Base-by-base conservation (phyloP, 208 protist genomes). In the Porcisia hertigi region DNA sequence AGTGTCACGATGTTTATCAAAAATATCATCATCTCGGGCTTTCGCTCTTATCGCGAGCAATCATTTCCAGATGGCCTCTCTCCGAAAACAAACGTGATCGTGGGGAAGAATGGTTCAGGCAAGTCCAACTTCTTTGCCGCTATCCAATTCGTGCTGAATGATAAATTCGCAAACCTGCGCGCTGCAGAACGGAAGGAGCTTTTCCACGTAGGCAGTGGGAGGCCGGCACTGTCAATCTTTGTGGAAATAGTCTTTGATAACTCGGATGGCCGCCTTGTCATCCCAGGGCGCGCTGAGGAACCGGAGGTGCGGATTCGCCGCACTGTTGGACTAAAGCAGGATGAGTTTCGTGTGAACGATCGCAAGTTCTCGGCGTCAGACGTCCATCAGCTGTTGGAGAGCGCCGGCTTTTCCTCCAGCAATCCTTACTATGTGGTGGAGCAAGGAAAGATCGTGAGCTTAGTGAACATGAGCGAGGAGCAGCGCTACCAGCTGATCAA, bases 341-440 rank as follows among this genome's bases (percentile, higher is more conserved):
- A 99, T 78, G 98, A 99, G 77, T 99, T 99, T 80, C 98, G 97
- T 53, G 91, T 99, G 1, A 99, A 99, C 82, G 85, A 98, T 54
- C 98, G 97, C 70, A 95, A 96, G 75, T 97, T 99, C 43, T 95
- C 91, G 30, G 94, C 94, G 14, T 80, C 79, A 7, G 94, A 98
- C 39, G 88, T 99, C 0, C 91, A 96, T 14, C 98, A 99, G 76
- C 87, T 99, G 25, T 84, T 99, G 30, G 99, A 99, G 83, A 98
- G 91, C 65, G 99, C 99, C 12, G 99, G 99, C 9, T 99, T 99
- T 78, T 99, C 98, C 30, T 90, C 96, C 11, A 96, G 91, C 47
- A 99, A 99, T 83, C 99, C 99, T 16, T 99, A 99, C 85, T 99
- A 99, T 87, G 99, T 99, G 65, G 99, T 99, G 2, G 98, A 99